These are phyloP conservation scores for Tylopilus sp. DNA, from an alignment of 768 basidiomycete species.

Conservation along the genomic window DNA sequence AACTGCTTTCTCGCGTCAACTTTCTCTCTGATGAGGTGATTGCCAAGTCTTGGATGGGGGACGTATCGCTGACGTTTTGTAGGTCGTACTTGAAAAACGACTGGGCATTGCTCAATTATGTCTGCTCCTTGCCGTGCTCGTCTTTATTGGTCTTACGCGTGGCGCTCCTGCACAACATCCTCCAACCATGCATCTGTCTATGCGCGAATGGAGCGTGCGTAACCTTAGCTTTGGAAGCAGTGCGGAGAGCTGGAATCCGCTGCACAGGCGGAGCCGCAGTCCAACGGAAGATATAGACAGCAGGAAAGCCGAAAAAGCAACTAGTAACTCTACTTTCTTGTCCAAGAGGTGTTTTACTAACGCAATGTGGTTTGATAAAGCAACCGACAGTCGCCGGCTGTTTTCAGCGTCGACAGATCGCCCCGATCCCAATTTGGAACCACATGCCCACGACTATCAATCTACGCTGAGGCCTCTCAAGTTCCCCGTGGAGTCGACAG, in stretches of 20 bases:
- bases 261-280: constrained; percentile 30
- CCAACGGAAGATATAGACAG: constrained; percentile 15
- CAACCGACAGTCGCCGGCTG: neutral
- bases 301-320: constrained; percentile 13
- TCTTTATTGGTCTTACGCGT: constrained; percentile 85
- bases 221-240: constrained; percentile 56
- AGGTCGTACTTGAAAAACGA: constrained; percentile 88
- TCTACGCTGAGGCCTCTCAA: constrained; percentile 1
- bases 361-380: neutral
- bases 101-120: constrained; percentile 86
- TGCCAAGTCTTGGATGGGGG: neutral
- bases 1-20: constrained; percentile 67
- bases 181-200: constrained; percentile 18
- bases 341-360: neutral
- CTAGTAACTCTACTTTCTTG: constrained; percentile 4
- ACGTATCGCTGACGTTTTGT: constrained; percentile 1
- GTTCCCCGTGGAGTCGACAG: neutral
- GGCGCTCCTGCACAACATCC: constrained; percentile 44
- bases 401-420: neutral
- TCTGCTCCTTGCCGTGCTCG: constrained; percentile 74
- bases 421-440: neutral
- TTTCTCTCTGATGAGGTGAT: constrained; percentile 78
- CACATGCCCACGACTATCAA: neutral
- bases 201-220: constrained; percentile 55
- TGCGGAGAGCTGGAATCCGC: constrained; percentile 33